Evolutionary conservation across 106 monocot species (phyloP), one percentile per base, ranked within the genome.

Genomic region (Allium cepa): DNA sequence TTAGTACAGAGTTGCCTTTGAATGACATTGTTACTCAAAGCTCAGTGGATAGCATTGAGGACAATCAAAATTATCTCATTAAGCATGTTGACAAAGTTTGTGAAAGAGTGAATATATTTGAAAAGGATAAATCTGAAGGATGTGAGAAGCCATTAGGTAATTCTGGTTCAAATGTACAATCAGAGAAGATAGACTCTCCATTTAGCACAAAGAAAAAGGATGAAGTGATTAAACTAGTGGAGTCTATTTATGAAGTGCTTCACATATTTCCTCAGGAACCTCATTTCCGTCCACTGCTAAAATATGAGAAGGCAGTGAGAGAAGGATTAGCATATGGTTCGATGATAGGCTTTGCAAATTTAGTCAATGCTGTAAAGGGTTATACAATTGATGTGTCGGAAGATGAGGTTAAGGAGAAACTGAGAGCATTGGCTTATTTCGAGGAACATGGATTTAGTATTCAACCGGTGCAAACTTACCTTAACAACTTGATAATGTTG

Each of bases 381-480:
- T 9, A 16, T 16, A 8, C 8, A n/a, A 17, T 64, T 17, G 48
- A 10, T 49, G 64, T 48, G 47, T 49, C 64, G 9, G 11, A 64
- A 11, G 11, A n/a, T 4, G 16, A 49, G n/a, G 17, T 64, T 49
- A 49, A 49, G 16, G 49, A 17, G 49, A 64, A 64, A 64, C 16
- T 64, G 64, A 64, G 18, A 64, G 64, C 64, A 3, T 46, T 64
- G 28, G 48, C 17, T 64, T 18, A 7, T 49, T 49, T 64, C 9
- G 64, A 64, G 49, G n/a, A 11, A 49, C 28, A 64, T 17, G 64
- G 64, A 49, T 64, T 64, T 49, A 64, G 49, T 17, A 49, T 64
- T 64, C 49, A 64, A 17, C 49, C 49, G 8, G 64, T 64, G 46
- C 49, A 18, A 17, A 3, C 47, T 49, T 49, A 49, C n/a, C 15